Evolutionary conservation across 2,329 filamentous ascomycete species (phyloP).

Genomic region (Aspergillus tanneri): DNA sequence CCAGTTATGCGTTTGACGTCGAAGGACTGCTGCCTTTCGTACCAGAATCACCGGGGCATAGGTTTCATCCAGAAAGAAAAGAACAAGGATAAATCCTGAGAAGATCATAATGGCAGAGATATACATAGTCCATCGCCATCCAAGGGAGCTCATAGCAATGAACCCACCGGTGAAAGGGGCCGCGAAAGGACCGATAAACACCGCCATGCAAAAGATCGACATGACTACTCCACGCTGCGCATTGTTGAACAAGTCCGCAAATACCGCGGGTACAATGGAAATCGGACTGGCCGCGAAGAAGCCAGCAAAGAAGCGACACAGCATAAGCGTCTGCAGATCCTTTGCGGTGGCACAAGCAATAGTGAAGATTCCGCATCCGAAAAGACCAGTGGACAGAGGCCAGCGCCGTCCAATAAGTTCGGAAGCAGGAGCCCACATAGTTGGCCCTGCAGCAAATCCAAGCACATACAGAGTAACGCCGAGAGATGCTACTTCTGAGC

Average conservation of each 20-base stretch:
- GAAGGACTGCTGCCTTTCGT: conserved; percentile 48
- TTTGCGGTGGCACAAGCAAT: conserved; percentile 46
- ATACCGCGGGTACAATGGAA: conserved; percentile 45
- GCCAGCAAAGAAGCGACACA: conserved; percentile 50
- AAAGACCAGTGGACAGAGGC: conserved; percentile 48
- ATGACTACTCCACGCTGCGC: conserved; percentile 44
- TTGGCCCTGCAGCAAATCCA: conserved; percentile 59
- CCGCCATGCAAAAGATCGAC: conserved; percentile 52
- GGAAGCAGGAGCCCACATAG: conserved; percentile 62
- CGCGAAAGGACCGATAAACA: conserved; percentile 51
- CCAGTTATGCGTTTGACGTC: conserved; percentile 58
- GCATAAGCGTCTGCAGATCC: conserved; percentile 44
- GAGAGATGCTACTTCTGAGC: conserved; percentile 45
- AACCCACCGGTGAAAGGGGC: conserved; percentile 55
- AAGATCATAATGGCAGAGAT: conserved; percentile 57
- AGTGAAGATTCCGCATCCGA: conserved; percentile 47
- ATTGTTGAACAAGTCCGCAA: conserved; percentile 54
- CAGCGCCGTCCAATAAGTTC: conserved; percentile 60
- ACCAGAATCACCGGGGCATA: conserved; percentile 49
- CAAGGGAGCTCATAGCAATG: conserved; percentile 48
- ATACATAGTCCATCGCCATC: conserved; percentile 56
- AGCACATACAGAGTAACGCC: conserved; percentile 52
- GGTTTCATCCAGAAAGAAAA: conserved; percentile 53
- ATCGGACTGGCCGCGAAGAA: conserved; percentile 48
- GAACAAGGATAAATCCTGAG: conserved; percentile 38